phyloP scores from a whole-genome alignment of 2,329 filamentous ascomycete species.

The Xylaria sp. region DNA sequence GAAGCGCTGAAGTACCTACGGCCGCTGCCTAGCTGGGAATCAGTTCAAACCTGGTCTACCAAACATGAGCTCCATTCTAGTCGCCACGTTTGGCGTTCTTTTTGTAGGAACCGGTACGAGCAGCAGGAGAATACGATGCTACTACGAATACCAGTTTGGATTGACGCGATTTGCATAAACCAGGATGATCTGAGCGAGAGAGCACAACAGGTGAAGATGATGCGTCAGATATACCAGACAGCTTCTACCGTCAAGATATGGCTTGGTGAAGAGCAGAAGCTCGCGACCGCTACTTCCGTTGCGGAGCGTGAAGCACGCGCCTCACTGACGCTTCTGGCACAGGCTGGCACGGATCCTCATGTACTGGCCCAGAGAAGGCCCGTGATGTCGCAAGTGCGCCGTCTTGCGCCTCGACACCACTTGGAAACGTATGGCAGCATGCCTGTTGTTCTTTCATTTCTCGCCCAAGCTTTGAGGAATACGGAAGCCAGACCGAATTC shows the following conservation, averaged over 20 bases:
- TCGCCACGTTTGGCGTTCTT: conserved; percentile 32
- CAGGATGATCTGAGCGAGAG: conserved; percentile 29
- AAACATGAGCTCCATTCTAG: conserved; percentile 37
- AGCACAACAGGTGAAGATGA: conserved; percentile 35
- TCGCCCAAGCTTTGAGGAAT: conserved; percentile 37
- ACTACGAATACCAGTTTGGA: conserved; percentile 34
- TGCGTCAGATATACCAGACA: conserved; percentile 30
- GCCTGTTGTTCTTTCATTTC: conserved; percentile 37
- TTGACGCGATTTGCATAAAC: conserved; percentile 39
- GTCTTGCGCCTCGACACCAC: conserved; percentile 13
- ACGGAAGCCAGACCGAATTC: conserved; percentile 25
- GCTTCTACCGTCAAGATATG: conserved; percentile 36
- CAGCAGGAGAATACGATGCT: conserved; percentile 27
- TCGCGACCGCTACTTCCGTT: not conserved
- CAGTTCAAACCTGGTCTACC: conserved; percentile 35
- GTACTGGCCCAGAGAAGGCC: not conserved
- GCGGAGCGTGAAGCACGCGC: not conserved
- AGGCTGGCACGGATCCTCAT: not conserved
- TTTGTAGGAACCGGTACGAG: conserved; percentile 39
- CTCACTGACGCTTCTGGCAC: not conserved
- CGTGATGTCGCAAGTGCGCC: not conserved
- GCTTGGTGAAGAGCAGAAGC: conserved; percentile 25
- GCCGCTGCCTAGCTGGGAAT: conserved; percentile 35
- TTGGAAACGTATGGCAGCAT: conserved; percentile 18
- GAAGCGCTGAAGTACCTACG: conserved; percentile 40